Percentiles rank a stretch among this genome's conserved stretches.
Conservation (phyloP, 768 basidiomycete genomes). For the Leccinellum albellum region DNA sequence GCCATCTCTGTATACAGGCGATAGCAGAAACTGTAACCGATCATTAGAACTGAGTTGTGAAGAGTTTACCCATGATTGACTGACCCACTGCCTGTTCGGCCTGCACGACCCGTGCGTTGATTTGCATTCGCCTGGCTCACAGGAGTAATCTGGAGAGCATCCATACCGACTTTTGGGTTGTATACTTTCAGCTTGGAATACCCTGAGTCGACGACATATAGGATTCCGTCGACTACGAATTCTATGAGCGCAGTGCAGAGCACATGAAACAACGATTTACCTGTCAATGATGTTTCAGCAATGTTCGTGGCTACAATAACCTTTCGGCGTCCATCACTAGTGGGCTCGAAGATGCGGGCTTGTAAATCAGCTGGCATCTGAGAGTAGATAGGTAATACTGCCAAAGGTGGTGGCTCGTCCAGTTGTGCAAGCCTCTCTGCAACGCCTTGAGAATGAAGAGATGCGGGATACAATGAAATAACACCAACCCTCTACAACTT, state of each 20-base stretch:
- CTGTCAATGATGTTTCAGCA: conserved; percentile 95
- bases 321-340: conserved; percentile 89
- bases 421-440: conserved; percentile 87
- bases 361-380: conserved; percentile 99
- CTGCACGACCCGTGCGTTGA: conserved; percentile 94
- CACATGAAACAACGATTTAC: conserved; percentile 34
- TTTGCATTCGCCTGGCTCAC: conserved; percentile 98
- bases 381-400: conserved; percentile 97
- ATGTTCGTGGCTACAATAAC: conserved; percentile 99
- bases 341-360: conserved; percentile 96
- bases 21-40: conserved; percentile 73
- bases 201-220: conserved; percentile 94
- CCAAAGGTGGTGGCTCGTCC: conserved; percentile 83
- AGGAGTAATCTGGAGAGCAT: conserved; percentile 96
- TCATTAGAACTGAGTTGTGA: conserved; percentile 1
- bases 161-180: conserved; percentile 99
- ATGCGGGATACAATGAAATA: background rate
- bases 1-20: conserved; percentile 97
- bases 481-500: conserved; percentile 78
- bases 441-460: background rate
- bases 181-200: conserved; percentile 98
- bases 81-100: conserved; percentile 92
- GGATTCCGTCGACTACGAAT: conserved; percentile 84
- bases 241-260: conserved; percentile 3
- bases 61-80: conserved; percentile 22